Percentiles rank a stretch among this genome's conserved stretches.
Conservation (phyloP, 179 eudicot genomes). For the Nepenthes alata region DNA sequence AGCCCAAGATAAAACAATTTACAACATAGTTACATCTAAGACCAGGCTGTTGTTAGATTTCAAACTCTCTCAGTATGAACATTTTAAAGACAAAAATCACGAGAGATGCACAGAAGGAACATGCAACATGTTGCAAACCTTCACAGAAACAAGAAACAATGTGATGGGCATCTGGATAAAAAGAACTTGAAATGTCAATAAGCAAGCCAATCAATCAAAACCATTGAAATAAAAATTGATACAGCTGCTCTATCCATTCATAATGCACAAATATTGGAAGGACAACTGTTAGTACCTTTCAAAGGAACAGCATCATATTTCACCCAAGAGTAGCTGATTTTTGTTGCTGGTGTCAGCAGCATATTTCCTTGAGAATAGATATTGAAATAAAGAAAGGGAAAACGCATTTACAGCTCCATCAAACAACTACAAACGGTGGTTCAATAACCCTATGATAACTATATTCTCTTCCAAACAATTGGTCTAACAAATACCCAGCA, state of each 20-base stretch:
- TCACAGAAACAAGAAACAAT: constrained; percentile 59
- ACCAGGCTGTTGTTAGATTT: constrained; percentile 20
- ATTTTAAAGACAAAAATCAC: constrained; percentile 77
- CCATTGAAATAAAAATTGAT: too few relatives aligned
- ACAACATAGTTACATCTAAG: constrained; percentile 2
- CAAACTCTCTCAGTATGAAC: constrained; percentile 46
- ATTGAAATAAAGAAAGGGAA: too few relatives aligned
- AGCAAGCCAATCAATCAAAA: too few relatives aligned
- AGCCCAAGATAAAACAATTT: constrained; percentile 8
- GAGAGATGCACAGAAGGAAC: constrained; percentile 51
- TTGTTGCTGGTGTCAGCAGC: too few relatives aligned
- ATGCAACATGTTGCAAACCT: constrained; percentile 71
- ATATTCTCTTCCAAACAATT: not conserved
- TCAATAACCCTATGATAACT: not conserved
- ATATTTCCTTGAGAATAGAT: too few relatives aligned
- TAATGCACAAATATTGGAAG: too few relatives aligned
- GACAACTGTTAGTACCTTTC: too few relatives aligned
- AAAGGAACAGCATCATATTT: too few relatives aligned
- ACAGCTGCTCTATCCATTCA: too few relatives aligned
- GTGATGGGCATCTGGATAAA: not conserved
- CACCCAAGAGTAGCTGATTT: too few relatives aligned
- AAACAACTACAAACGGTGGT: not conserved
- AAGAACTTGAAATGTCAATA: not conserved
- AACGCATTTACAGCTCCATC: too few relatives aligned
- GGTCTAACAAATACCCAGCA: not conserved